Evolutionary conservation across 106 monocot species (phyloP).

Genomic region (Gastrodia elata): DNA sequence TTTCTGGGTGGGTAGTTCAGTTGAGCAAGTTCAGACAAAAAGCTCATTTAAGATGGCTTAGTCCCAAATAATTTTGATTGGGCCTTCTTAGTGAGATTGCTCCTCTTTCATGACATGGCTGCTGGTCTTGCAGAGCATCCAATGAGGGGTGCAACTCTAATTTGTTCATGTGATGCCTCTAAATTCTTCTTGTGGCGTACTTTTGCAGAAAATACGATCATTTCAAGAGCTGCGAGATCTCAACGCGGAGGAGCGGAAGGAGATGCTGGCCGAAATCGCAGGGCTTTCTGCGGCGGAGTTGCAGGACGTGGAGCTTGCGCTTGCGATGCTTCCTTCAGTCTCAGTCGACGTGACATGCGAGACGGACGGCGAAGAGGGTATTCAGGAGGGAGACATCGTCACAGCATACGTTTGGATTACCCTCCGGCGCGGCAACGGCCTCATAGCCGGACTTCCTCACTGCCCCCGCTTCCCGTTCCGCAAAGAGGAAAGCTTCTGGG

Average conservation of each 20-base stretch:
- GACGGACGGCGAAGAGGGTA: constrained; percentile 90
- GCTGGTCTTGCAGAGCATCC: too few species aligned
- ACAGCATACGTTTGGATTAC: constrained; percentile 77
- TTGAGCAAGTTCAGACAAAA: too few species aligned
- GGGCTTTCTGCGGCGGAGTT: constrained; percentile 50
- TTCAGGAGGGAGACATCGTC: constrained; percentile 87
- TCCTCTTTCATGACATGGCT: too few species aligned
- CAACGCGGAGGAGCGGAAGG: constrained; percentile 42
- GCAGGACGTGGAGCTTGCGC: constrained; percentile 54
- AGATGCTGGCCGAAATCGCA: constrained; percentile 48
- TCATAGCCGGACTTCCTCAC: constrained; percentile 30
- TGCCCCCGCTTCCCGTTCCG: constrained; percentile 49
- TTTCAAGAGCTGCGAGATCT: constrained; percentile 73
- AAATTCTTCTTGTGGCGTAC: too few species aligned
- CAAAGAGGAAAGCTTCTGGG: constrained; percentile 50
- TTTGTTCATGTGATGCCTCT: too few species aligned
- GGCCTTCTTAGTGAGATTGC: too few species aligned
- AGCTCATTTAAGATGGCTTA: too few species aligned
- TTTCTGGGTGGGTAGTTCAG: too few species aligned
- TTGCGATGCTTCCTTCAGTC: constrained; percentile 73
- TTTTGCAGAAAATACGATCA: constrained; percentile 65
- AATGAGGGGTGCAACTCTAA: too few species aligned
- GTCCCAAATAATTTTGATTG: too few species aligned
- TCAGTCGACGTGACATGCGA: constrained; percentile 64
- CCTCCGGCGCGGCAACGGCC: constrained; percentile 32